These are phyloP conservation scores for Gynochthodes officinalis DNA, from an alignment of 257 asterid genomes.

Conservation along the genomic window DNA sequence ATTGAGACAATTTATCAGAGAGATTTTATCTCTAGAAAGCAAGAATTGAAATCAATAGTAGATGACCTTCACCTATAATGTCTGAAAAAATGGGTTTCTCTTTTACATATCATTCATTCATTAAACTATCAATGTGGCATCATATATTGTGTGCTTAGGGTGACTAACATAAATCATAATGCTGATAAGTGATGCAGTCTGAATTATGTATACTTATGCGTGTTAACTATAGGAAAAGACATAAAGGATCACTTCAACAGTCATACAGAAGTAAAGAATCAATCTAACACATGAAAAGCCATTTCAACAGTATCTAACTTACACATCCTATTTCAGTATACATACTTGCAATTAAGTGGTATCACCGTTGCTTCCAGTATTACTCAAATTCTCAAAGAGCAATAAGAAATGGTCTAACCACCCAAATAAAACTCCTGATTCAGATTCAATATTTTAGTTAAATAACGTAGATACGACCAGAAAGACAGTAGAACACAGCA, in stretches of 20 bases:
- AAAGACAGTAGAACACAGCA: no score
- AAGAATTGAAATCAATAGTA: not conserved
- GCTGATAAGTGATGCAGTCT: not conserved
- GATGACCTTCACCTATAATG: not conserved
- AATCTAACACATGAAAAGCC: not conserved
- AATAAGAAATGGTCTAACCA: not conserved
- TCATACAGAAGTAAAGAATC: not conserved
- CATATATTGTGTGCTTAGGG: not conserved
- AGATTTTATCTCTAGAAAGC: not conserved
- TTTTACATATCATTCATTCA: no score
- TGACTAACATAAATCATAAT: not conserved
- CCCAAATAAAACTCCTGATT: not conserved
- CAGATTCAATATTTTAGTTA: not conserved
- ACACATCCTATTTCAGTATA: not conserved
- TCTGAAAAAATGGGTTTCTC: no score
- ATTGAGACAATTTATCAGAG: constrained; percentile 30
- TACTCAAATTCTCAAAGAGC: not conserved
- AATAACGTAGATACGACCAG: not conserved
- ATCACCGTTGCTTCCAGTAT: not conserved
- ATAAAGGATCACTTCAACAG: not conserved
- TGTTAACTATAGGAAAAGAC: not conserved
- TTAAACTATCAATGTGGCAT: not conserved
- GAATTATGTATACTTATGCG: no score
- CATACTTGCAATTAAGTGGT: not conserved
- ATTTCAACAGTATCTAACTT: not conserved